A percentile compares a stretch with the other conserved stretches of the same genome.
Evolutionary conservation across 2,329 filamentous ascomycete species (phyloP).

Genomic region (Colletotrichum aenigma): DNA sequence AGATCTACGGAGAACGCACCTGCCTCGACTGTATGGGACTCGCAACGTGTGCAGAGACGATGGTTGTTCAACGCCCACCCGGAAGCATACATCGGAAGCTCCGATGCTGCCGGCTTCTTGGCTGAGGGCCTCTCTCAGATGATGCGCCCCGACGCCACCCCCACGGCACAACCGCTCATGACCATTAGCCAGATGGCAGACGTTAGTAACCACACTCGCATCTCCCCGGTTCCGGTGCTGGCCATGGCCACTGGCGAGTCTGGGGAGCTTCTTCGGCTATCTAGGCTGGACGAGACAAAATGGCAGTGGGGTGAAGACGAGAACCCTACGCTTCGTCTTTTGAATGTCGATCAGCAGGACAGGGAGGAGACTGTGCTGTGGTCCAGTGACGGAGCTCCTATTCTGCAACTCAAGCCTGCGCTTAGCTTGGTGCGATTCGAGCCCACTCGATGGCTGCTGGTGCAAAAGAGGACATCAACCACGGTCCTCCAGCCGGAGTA

Average conservation of each 20-base stretch:
- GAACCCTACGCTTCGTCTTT: slow-evolving; percentile 51
- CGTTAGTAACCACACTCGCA: slow-evolving; percentile 30
- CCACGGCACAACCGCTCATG: slow-evolving; percentile 43
- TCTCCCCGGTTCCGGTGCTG: slow-evolving; percentile 38
- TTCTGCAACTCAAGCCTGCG: slow-evolving; percentile 56
- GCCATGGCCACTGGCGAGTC: slow-evolving; percentile 59
- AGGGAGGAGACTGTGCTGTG: slow-evolving; percentile 57
- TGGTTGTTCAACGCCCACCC: slow-evolving; percentile 59
- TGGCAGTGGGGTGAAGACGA: slow-evolving; percentile 58
- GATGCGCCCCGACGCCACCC: slow-evolving; percentile 27
- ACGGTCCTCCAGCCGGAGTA: slow-evolving; percentile 57
- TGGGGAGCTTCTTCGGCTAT: slow-evolving; percentile 62
- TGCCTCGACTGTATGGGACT: not conserved
- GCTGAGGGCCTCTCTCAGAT: slow-evolving; percentile 39
- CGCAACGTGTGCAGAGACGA: slow-evolving; percentile 38
- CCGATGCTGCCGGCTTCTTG: slow-evolving; percentile 33
- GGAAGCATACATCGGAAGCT: slow-evolving; percentile 48
- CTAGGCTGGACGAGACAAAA: slow-evolving; percentile 51
- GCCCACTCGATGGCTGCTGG: slow-evolving; percentile 54
- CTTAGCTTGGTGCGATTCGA: slow-evolving; percentile 39
- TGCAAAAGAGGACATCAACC: slow-evolving; percentile 57
- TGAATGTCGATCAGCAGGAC: slow-evolving; percentile 42
- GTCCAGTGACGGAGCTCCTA: slow-evolving; percentile 55
- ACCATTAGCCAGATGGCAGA: slow-evolving; percentile 60
- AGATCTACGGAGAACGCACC: not conserved